Evolutionary conservation across 2,329 filamentous ascomycete genomes (phyloP).

Genomic region (Purpureocillium lavendulum): DNA sequence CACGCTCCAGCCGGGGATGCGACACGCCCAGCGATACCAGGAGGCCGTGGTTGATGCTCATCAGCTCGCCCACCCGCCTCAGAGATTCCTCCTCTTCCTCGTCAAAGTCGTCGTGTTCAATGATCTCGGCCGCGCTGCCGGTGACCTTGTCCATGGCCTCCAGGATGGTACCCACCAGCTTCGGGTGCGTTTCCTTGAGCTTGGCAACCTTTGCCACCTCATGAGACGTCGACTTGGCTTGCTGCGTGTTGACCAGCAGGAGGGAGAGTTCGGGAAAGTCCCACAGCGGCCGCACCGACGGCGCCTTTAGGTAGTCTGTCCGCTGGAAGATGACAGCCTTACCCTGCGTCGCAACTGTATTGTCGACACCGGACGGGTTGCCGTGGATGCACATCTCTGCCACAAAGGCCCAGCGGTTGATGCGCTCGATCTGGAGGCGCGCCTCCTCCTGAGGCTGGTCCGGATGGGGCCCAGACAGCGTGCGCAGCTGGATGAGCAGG

Average conservation of each 20-base stretch:
- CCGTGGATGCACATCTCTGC: constrained; percentile 96
- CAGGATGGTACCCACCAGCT: constrained; percentile 72
- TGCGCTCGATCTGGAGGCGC: constrained; percentile 83
- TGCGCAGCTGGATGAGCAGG: constrained; percentile 78
- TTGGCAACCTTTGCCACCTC: constrained; percentile 82
- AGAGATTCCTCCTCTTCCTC: constrained; percentile 54
- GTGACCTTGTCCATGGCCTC: constrained; percentile 75
- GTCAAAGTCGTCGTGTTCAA: constrained; percentile 59
- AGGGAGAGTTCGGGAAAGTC: constrained; percentile 89
- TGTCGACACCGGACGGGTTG: constrained; percentile 93
- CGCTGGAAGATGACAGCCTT: constrained; percentile 91
- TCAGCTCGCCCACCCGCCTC: constrained; percentile 74
- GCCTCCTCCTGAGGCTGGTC: constrained; percentile 85
- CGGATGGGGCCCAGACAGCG: constrained; percentile 81
- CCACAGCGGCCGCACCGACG: constrained; percentile 66
- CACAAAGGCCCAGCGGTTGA: constrained; percentile 97
- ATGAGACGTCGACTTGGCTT: constrained; percentile 73
- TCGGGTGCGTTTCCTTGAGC: constrained; percentile 63
- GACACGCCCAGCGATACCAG: constrained; percentile 89
- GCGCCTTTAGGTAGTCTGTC: constrained; percentile 67
- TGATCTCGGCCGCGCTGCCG: constrained; percentile 42
- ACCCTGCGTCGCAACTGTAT: constrained; percentile 87
- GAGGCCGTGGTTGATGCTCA: constrained; percentile 89
- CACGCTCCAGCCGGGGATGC: constrained; percentile 83
- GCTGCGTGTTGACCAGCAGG: constrained; percentile 80